Conservation (phyloP, 352 stramenopile genomes). For the Sclerospora graminicola region DNA sequence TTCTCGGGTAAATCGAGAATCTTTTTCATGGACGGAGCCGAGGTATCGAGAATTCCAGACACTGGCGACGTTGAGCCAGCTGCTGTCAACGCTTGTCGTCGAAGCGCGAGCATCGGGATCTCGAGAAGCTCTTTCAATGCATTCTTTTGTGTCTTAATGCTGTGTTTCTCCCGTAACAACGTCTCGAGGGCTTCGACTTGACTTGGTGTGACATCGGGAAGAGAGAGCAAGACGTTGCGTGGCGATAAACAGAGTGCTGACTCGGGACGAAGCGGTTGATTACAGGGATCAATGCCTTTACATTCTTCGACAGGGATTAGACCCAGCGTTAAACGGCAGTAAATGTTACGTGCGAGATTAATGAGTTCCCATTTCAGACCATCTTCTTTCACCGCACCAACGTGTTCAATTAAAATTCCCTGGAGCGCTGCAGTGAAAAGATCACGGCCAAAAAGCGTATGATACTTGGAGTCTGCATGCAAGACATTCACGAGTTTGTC, state of each 20-base stretch:
- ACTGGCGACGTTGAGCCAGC: slow-evolving; percentile 28
- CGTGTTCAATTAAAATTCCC: slow-evolving; percentile 42
- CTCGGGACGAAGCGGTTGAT: slow-evolving; percentile 44
- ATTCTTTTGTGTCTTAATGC: slow-evolving; percentile 78
- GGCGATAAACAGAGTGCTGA: slow-evolving; percentile 33
- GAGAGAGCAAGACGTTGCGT: slow-evolving; percentile 45
- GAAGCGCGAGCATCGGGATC: slow-evolving; percentile 44
- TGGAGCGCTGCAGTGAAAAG: slow-evolving; percentile 52
- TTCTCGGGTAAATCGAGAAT: slow-evolving; percentile 63
- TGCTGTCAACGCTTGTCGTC: slow-evolving; percentile 21
- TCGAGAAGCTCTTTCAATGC: slow-evolving; percentile 73
- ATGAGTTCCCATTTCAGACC: slow-evolving; percentile 78
- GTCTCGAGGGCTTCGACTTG: slow-evolving; percentile 41
- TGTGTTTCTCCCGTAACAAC: slow-evolving; percentile 59
- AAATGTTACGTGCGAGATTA: slow-evolving; percentile 77
- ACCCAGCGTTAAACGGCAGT: slow-evolving; percentile 55
- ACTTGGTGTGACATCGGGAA: slow-evolving; percentile 32
- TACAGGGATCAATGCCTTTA: slow-evolving; percentile 72
- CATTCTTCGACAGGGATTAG: slow-evolving; percentile 65
- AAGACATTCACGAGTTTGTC: slow-evolving; percentile 63
- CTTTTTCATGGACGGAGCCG: slow-evolving; percentile 26
- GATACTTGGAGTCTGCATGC: slow-evolving; percentile 25
- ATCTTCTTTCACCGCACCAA: slow-evolving; percentile 67
- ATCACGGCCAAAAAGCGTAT: slow-evolving; percentile 40
- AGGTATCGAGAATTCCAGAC: slow-evolving; percentile 12